A percentile compares a stretch with the other conserved stretches of the same genome.
Evolutionary conservation across 768 basidiomycete genomes (phyloP).

Genomic region (Pseudohyphozyma bogoriensis): DNA sequence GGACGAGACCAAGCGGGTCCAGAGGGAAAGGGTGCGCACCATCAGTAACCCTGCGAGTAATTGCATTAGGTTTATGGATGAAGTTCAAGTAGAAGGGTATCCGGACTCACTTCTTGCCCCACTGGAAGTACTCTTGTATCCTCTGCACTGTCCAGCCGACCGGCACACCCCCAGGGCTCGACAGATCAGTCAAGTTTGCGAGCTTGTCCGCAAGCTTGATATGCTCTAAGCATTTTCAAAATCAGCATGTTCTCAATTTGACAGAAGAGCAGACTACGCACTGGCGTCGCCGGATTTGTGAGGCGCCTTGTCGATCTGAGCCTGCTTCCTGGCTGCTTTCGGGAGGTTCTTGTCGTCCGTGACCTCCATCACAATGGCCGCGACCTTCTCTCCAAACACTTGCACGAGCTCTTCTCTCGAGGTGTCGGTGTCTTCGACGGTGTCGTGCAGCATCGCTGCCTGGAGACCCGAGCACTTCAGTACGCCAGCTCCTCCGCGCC

Average conservation of each 20-base stretch:
- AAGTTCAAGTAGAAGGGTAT: too few species aligned
- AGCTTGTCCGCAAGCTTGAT: slow-evolving; percentile 28
- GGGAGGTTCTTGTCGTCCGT: slow-evolving; percentile 11
- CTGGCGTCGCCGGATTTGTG: slow-evolving; percentile 14
- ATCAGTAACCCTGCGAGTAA: slow-evolving; percentile 15
- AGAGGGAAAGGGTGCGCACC: slow-evolving; percentile 1
- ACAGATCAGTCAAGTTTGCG: slow-evolving; percentile 21
- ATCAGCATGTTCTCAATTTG: not conserved
- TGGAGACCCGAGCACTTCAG: slow-evolving; percentile 31
- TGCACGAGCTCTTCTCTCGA: slow-evolving; percentile 35
- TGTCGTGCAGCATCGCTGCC: slow-evolving; percentile 39
- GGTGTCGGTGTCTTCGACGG: slow-evolving; percentile 39
- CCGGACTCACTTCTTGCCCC: not conserved
- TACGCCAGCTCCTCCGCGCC: too few species aligned
- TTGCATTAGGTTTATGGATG: not conserved
- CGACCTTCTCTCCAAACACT: slow-evolving; percentile 36
- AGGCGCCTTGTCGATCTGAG: slow-evolving; percentile 21
- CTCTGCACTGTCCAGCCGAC: slow-evolving; percentile 3
- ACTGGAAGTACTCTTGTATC: slow-evolving; percentile 7
- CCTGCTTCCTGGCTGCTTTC: slow-evolving; percentile 17
- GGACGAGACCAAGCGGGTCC: not conserved
- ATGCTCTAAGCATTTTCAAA: slow-evolving; percentile 1
- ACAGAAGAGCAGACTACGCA: not conserved
- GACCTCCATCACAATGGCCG: slow-evolving; percentile 31
- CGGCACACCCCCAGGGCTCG: slow-evolving; percentile 1